Evolutionary conservation across 345 rosid genomes (phyloP), one percentile per base, ranked within the genome.

Genomic region (Aurinia saxatilis): DNA sequence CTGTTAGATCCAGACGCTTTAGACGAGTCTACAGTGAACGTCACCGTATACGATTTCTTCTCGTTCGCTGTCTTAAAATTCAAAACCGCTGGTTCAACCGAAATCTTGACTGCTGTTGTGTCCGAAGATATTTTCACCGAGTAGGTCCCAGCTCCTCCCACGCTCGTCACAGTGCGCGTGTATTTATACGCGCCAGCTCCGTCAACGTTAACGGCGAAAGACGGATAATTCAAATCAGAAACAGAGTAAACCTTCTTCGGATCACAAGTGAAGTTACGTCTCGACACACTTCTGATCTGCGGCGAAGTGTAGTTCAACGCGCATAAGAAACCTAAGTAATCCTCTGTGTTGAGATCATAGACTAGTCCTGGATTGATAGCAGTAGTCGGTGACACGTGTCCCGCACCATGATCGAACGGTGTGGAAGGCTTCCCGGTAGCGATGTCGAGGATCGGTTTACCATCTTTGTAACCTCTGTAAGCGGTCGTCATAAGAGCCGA

Each of bases 401-500:
- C 96, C 0, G 96, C 90, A 9, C 98, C 98, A 56, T 80, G 86
- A 52, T 86, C 98, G 21, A 78, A 88, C 16, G 95, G 84, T 1
- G 80, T 82, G 5, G 98, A 81, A 21, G 85, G 70, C 39, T 82
- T 74, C 6, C 82, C 84, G 0, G 82, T 75, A 2, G 95, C 90
- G 33, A 74, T 62, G 41, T 91, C 98, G 66, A 70, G 79, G 6
- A 91, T 10, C n/a, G 77, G 81, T 11, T 63, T 27, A 4, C 78
- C 82, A 21, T 76, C 73, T 71, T 84, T 83, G 80, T 86, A 84
- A 4, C 59, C 63, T 11, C 54, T 76, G 48, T 88, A 88, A 4
- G 96, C 88, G 10, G 96, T 91, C 58, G 98, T 91, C 98, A 91
- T 88, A 10, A 91, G 83, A 8, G 98, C 95, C 1, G 96, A 91